These are phyloP conservation scores for Penicillium sp. DNA, from an alignment of 2,329 filamentous ascomycete genomes.

Conservation along the genomic window DNA sequence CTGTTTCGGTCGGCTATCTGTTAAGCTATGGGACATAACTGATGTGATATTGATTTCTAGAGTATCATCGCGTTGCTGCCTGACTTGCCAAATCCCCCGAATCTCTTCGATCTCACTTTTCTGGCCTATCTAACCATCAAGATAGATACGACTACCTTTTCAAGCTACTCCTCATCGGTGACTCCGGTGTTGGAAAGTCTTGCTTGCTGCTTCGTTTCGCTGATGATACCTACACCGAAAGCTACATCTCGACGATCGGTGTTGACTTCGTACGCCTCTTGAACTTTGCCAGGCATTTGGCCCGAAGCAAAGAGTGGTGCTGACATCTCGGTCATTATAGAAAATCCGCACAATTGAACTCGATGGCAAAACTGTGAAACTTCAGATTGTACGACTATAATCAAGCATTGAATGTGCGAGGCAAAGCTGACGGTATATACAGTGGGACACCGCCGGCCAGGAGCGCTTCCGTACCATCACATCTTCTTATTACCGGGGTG, in stretches of 20 bases:
- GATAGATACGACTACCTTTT: conserved; percentile 99
- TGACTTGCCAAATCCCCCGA: not conserved
- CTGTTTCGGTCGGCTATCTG: not conserved
- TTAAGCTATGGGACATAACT: conserved; percentile 7
- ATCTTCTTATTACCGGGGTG: conserved; percentile 98
- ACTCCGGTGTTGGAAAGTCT: conserved; percentile 99
- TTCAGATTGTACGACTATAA: conserved; percentile 74
- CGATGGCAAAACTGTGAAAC: conserved; percentile 98
- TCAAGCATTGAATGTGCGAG: not conserved
- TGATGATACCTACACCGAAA: conserved; percentile 98
- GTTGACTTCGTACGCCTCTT: conserved; percentile 86
- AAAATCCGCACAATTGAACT: conserved; percentile 99
- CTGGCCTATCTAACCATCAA: conserved; percentile 30
- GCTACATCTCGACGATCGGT: conserved; percentile 99
- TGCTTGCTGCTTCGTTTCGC: conserved; percentile 96
- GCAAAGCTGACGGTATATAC: conserved; percentile 23
- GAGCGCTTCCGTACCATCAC: conserved; percentile 99
- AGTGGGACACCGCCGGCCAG: conserved; percentile 99
- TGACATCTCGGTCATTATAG: conserved; percentile 47
- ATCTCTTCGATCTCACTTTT: conserved; percentile 17
- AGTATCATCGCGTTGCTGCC: conserved; percentile 17
- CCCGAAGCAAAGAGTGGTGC: conserved; percentile 11
- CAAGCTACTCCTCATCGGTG: conserved; percentile 99
- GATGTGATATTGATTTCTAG: conserved; percentile 18
- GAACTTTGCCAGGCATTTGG: conserved; percentile 7